phyloP scores from a whole-genome alignment of 768 basidiomycete genomes.

The Dictyophora rubrovolvata region DNA sequence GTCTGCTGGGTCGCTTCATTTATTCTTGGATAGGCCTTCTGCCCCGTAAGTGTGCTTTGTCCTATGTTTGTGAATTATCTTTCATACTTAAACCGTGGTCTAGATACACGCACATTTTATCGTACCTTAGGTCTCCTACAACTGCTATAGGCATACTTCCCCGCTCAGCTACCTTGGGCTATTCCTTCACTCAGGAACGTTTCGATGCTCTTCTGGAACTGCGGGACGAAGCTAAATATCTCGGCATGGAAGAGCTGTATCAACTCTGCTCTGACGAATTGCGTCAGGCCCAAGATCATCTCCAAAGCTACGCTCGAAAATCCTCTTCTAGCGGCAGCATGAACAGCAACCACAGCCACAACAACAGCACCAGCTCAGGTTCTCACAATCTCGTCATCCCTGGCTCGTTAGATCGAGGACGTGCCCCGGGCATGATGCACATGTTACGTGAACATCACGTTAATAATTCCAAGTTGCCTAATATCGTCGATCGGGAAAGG shows the following conservation, averaged over 20 bases:
- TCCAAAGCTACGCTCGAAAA: not conserved
- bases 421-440: not conserved
- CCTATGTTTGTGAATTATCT: not conserved
- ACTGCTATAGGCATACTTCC: constrained; percentile 37
- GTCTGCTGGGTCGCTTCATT: constrained; percentile 41
- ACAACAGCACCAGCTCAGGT: not conserved
- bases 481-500: not conserved
- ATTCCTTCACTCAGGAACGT: constrained; percentile 29
- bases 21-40: constrained; percentile 76
- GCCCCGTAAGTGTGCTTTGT: constrained; percentile 49
- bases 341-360: not conserved
- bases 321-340: not conserved
- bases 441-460: not conserved
- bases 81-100: constrained; percentile 2
- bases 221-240: constrained; percentile 68
- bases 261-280: constrained; percentile 62
- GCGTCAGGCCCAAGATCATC: constrained; percentile 28
- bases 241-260: constrained; percentile 57
- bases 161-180: constrained; percentile 32
- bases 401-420: not conserved
- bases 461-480: not conserved
- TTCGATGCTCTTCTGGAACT: constrained; percentile 64
- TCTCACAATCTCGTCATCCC: not conserved
- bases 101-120: constrained; percentile 63
- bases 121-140: constrained; percentile 56